Evolutionary conservation across 1,284 basidiomycete species (phyloP), one percentile per base, ranked within the genome.

Genomic region (Rhodotorula sp.): DNA sequence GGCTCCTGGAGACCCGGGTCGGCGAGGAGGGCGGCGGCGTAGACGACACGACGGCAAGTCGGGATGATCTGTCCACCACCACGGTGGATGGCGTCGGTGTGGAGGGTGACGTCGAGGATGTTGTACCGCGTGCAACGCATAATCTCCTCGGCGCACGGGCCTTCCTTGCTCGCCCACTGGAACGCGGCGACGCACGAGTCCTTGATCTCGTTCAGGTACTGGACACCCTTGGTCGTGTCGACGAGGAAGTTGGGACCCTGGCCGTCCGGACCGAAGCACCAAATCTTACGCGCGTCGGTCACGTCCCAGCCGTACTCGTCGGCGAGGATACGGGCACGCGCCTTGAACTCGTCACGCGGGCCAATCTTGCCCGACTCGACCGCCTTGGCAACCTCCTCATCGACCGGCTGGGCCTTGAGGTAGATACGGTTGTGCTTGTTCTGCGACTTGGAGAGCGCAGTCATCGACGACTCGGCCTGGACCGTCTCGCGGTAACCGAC

Each of bases 361-460:
- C 81, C 91, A 82, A 99, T 84, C 81, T 88, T 89, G 81, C 96
- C 96, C 74, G 79, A 80, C 84, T 99, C 96, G 80, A 99, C 98
- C 76, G 93, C 95, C 80, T 88, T 87, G 78, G 93, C 90, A 73
- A 99, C 88, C 83, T 97, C 94, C 82, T 99, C 97, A 52, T 92
- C 93, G 74, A 99, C 83, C 64, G 97, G 97, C 85, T 89, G 79
- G 59, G 97, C 96, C 87, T 93, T 94, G 78, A 91, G 88, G 84
- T 90, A 99, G 75, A 99, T 87, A 87, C 97, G 92, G 84, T 99
- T 99, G 90, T 99, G 97, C 89, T 99, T 99, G 88, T 99, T 99
- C 86, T 98, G 97, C 64, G 97, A 99, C 85, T 99, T 99, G 78
- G 97, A 98, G 68, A 99, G 87, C 57, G 97, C 97, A 76, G 92